Evolutionary conservation across 2,329 filamentous ascomycete genomes (phyloP), one percentile per base, ranked within the genome.

Genomic region (Zymoseptoria ardabiliae): DNA sequence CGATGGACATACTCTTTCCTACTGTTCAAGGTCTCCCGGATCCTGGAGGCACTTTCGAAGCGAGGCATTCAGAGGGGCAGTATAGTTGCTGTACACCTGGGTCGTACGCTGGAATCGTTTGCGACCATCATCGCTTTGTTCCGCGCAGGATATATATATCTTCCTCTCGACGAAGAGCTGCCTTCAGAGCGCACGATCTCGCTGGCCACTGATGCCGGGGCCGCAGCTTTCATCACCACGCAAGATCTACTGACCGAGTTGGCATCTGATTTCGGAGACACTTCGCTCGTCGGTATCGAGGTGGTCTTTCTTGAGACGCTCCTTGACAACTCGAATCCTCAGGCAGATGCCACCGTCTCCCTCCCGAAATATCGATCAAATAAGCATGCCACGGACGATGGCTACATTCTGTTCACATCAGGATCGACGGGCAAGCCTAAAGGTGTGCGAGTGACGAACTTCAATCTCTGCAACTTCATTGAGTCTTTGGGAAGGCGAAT

Each of bases 401-500:
- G 56, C 28, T 63, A 63, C 30, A 19, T 60, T 10, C 48, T 60
- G 25, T 60, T 55, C 55, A 60, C 58, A 5, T 60, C 58, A n/a
- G 90, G 90, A 2, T 93, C 87, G 41, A 93, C 89, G 0, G 90
- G 89, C 0, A 78, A 77, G 0, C 90, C 89, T 0, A 93, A 94
- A 68, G 89, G 89, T 1, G 87, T 94, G 4, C 79, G 89, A 3
- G 81, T 95, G 23, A 90, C 87, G 0, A 87, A 91, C 63, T 76
- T 81, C 28, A 93, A 90, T 66, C 80, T 95, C 51, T 53, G 52
- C 9, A 59, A 57, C 4, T 63, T 63, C 51, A 49, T 59, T 7
- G 61, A 63, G 30, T 57, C 61, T 8, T 57, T 58, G 54, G 57
- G 51, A 2, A 58, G 60, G n/a, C 59, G 56, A 53, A 63, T 63